Base-by-base conservation (phyloP, 306 rosid genomes). In the Sicyos edulis region DNA sequence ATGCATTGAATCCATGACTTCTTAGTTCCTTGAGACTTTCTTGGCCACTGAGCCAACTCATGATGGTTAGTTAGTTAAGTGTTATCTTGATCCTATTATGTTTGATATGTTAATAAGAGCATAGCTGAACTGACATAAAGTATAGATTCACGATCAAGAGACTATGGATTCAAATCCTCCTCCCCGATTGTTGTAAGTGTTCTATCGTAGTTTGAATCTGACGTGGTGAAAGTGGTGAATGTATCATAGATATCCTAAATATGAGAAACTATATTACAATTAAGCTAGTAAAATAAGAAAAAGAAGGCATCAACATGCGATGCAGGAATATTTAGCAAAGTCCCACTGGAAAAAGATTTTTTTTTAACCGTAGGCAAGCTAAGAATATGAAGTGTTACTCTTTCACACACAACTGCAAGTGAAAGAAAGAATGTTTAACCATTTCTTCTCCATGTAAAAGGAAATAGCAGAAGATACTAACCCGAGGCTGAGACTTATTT, bases 401-500 rank as follows among this genome's bases (percentile, higher is more conserved):
- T 37, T 64, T 64, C 11, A 0, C 52, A n/a, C 70, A 64, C 42
- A 37, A 37, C 42, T 4, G 42, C 42, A 37, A 37, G 42, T 37
- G 42, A 37, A 37, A 37, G 42, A 37, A 37, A 37, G 71, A 61
- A 71, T 55, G 37, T 22, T 34, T 8, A 60, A 68, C 37, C 14
- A 47, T 21, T 47, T 21, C 40, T 45, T 24, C 14, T 26, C 45
- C 66, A 29, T 12, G 45, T 47, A 65, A 49, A 57, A 37, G 20
- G 13, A 49, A 67, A 22, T 29, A 12, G 14, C 32, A 15, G 77
- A 59, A 37, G 73, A 59, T 57, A 80, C 56, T 52, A 77, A 93
- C 96, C 97, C 87, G 87, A 79, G 95, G 83, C 71, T 84, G 92
- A 77, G 89, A 76, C 62, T 86, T 85, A 3, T 83, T 91, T n/a